Conservation (phyloP, 108 stramenopile species). For the Epithemia pelagica region DNA sequence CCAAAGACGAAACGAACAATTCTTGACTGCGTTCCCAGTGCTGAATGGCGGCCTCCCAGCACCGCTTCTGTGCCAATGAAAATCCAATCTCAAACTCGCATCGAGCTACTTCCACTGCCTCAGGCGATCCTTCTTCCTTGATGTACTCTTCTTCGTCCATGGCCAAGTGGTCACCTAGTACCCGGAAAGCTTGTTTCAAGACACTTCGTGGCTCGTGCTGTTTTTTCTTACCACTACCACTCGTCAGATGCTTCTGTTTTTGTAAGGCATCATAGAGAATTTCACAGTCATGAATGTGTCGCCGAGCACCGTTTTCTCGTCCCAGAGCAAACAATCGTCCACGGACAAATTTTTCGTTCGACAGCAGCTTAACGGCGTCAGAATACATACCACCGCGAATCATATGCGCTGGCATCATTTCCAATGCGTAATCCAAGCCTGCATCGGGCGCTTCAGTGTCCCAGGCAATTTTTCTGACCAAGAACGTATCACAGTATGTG, state of each 20-base stretch:
- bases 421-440: constrained; percentile 56
- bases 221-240: constrained; percentile 18
- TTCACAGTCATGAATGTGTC: constrained; percentile 63
- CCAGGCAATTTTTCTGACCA: constrained; percentile 39
- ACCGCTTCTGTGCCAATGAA: constrained; percentile 59
- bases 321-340: constrained; percentile 57
- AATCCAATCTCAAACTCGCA: constrained; percentile 66
- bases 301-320: constrained; percentile 47
- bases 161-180: constrained; percentile 30
- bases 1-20: constrained; percentile 37
- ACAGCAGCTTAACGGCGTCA: constrained; percentile 44
- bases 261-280: constrained; percentile 31
- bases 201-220: constrained; percentile 20
- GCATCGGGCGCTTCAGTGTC: constrained; percentile 49
- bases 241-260: constrained; percentile 9
- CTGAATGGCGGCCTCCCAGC: constrained; percentile 58
- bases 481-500: constrained; percentile 48
- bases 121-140: constrained; percentile 25
- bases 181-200: constrained; percentile 38
- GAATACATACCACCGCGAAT: constrained; percentile 58
- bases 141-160: constrained; percentile 28
- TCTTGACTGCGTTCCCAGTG: constrained; percentile 67
- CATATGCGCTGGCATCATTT: constrained; percentile 64
- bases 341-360: constrained; percentile 54
- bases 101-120: constrained; percentile 50